Percentiles rank a stretch among this genome's conserved stretches.
Conservation (phyloP, 441 rosid genomes). For the Cnidoscolus chayamansa region DNA sequence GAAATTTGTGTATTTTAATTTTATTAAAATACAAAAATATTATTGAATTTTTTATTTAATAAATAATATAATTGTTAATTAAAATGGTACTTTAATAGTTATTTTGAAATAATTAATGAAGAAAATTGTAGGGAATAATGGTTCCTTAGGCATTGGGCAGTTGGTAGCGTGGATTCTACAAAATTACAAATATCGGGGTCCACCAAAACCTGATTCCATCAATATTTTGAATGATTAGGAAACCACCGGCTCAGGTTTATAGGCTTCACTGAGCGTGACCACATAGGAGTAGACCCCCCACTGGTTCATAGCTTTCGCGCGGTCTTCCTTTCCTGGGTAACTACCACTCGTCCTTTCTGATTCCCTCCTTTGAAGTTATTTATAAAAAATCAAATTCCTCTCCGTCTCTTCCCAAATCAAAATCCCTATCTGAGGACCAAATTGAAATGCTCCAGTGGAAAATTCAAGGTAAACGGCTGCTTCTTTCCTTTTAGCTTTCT, state of each 20-base stretch:
- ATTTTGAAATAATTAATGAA: no score
- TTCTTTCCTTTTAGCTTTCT: not conserved
- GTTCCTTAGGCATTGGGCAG: no score
- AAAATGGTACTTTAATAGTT: no score
- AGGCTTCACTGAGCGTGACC: not conserved
- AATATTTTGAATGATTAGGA: not conserved
- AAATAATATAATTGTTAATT: no score
- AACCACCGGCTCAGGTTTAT: not conserved
- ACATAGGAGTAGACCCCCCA: not conserved
- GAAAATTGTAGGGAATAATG: no score
- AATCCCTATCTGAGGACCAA: no score
- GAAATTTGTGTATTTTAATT: no score
- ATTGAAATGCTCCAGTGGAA: constrained; percentile 12
- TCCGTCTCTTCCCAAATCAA: not conserved
- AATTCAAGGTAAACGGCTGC: not conserved
- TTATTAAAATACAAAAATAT: no score
- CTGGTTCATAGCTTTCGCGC: not conserved
- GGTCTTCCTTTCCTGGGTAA: not conserved
- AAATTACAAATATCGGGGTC: not conserved
- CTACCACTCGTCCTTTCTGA: not conserved
- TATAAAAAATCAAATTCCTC: not conserved
- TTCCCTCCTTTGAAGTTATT: constrained; percentile 3
- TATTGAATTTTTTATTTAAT: no score
- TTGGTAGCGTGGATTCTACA: not conserved
- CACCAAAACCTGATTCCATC: not conserved